Evolutionary conservation across 2,329 filamentous ascomycete genomes (phyloP), one percentile per base, ranked within the genome.

Genomic region (Huntiella omanensis): DNA sequence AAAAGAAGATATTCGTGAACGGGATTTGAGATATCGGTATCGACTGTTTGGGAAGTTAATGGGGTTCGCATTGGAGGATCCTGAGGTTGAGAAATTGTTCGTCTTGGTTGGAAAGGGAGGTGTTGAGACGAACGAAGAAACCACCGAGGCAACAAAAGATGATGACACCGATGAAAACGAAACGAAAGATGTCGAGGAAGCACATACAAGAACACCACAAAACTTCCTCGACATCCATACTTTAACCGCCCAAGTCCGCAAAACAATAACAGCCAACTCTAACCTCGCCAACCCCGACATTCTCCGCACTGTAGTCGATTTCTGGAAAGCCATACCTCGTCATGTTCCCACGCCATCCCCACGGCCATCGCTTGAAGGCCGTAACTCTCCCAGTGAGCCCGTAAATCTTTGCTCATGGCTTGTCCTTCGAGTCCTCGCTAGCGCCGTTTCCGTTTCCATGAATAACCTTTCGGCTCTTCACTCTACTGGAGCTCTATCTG

Each of bases 41-140:
- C 80, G 87, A 59, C 69, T 92, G 3, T 92, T 92, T 61, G 85
- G 85, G 22, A 79, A 80, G 54, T 71, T 95, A 6, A 68, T 94
- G 43, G 75, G 83, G 4, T 88, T 92, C 62, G 78, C 81, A 1
- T 62, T 93, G 43, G 81, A 85, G 47, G 81, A 93, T 58, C 77
- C 85, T 56, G 73, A 77, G 39, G 67, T 88, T 50, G 75, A 80
- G 45, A 66, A 73, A 47, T 66, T 91, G 42, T 91, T 83, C 57
- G 37, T 35, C 15, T 7, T 33, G 19, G 32, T 41, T 28, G 17
- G 19, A 12, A 13, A 28, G 5, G 39, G 28, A n/a, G 34, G 34
- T 15, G 34, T n/a, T n/a, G 12, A 11, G 10, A 15, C 22, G 12
- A 10, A 4, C 4, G 40, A 36, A 10, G 15, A 36, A 32, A 44